Percentiles rank a stretch among this genome's conserved stretches.
Conservation (phyloP, 2,329 filamentous ascomycete species). For the Venturiaceae sp. region DNA sequence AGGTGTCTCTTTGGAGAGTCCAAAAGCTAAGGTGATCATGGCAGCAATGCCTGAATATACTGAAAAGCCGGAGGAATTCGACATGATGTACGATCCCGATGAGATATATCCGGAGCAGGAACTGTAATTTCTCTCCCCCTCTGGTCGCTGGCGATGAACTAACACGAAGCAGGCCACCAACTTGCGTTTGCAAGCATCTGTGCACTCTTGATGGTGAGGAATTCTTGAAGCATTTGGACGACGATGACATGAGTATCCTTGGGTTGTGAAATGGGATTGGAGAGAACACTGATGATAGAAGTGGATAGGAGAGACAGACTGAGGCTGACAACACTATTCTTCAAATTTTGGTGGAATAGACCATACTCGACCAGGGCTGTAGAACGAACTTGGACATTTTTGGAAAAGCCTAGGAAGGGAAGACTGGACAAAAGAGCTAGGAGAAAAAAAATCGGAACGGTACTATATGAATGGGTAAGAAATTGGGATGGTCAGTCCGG, state of each 20-base stretch:
- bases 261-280: background rate
- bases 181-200: background rate
- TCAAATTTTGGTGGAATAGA: too few relatives aligned
- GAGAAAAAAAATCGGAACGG: too few relatives aligned
- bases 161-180: background rate
- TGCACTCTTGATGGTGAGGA: background rate
- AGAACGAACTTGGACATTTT: too few relatives aligned
- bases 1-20: background rate
- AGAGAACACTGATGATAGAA: too few relatives aligned
- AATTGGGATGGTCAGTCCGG: too few relatives aligned
- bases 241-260: background rate
- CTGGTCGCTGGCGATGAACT: background rate
- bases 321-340: too few relatives aligned
- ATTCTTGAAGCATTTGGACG: background rate
- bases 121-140: background rate
- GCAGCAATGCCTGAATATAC: background rate
- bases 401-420: too few relatives aligned
- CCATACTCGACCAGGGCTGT: too few relatives aligned
- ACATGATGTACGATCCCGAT: background rate
- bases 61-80: background rate
- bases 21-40: background rate
- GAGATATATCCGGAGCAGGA: background rate
- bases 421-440: too few relatives aligned
- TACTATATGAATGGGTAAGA: too few relatives aligned
- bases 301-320: too few relatives aligned